A percentile compares a stretch with the other conserved stretches of the same genome.
Conservation (phyloP, 1,284 basidiomycete species). For the Puccinia novopanici region DNA sequence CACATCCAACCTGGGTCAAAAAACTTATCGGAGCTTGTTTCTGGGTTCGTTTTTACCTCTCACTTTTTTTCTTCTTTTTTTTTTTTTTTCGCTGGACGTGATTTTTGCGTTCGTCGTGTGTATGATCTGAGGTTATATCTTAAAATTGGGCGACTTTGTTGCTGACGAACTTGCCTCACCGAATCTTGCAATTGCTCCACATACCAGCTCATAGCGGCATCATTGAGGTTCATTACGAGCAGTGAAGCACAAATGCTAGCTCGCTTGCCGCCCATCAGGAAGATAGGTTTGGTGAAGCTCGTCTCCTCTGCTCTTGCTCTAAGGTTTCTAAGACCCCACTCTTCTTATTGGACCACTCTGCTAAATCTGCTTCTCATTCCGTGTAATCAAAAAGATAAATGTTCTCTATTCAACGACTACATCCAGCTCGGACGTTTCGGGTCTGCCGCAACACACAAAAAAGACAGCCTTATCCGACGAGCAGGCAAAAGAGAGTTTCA, state of each 20-base stretch:
- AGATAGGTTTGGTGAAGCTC: constrained; percentile 26
- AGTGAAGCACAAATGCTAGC: constrained; percentile 22
- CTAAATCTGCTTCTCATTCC: background rate
- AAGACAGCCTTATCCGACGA: background rate
- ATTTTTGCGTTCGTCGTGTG: background rate
- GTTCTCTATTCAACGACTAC: background rate
- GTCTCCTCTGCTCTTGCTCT: background rate
- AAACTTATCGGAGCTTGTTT: constrained; percentile 8
- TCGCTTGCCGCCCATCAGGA: constrained; percentile 33
- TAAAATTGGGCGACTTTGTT: background rate
- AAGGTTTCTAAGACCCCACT: background rate
- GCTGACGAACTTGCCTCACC: background rate
- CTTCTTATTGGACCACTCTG: background rate
- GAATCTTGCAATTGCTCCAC: background rate
- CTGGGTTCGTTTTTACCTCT: background rate
- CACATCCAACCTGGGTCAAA: background rate
- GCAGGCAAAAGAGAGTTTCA: background rate
- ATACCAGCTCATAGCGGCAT: constrained; percentile 19
- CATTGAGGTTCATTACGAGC: constrained; percentile 18
- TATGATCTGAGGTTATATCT: background rate
- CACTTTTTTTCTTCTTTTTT: no score
- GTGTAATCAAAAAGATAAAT: background rate
- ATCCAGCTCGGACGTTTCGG: background rate
- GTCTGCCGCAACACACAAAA: background rate
- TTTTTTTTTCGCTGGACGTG: background rate